Conservation (phyloP, 495 filamentous ascomycete species). For the Durotheca rogersii region DNA sequence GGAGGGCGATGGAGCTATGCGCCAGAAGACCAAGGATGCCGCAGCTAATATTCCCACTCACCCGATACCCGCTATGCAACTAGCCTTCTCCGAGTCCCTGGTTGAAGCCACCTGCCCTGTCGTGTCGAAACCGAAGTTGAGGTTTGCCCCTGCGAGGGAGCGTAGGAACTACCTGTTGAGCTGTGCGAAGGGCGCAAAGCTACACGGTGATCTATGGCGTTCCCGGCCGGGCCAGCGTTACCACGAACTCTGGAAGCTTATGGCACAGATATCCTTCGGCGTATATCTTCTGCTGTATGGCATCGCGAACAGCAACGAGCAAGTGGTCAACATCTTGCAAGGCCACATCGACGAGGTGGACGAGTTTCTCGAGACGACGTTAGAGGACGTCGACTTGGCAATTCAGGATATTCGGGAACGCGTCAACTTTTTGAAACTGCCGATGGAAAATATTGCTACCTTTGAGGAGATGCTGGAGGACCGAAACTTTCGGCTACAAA, state of each 20-base stretch:
- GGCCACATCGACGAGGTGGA: slow-evolving; percentile 92
- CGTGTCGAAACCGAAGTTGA: slow-evolving; percentile 51
- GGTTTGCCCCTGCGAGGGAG: slow-evolving; percentile 61
- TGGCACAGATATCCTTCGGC: slow-evolving; percentile 91
- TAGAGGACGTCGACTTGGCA: slow-evolving; percentile 84
- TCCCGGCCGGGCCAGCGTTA: slow-evolving; percentile 63
- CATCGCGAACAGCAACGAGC: slow-evolving; percentile 81
- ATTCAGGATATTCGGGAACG: slow-evolving; percentile 71
- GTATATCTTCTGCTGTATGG: slow-evolving; percentile 83
- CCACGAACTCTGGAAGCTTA: slow-evolving; percentile 86
- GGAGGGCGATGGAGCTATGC: slow-evolving; percentile 26
- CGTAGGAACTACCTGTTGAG: slow-evolving; percentile 71
- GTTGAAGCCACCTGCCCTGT: slow-evolving; percentile 61
- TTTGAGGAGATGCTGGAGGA: slow-evolving; percentile 91
- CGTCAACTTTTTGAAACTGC: slow-evolving; percentile 74
- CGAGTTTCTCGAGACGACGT: slow-evolving; percentile 78
- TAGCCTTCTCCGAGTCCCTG: slow-evolving; percentile 91
- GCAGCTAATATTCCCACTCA: slow-evolving; percentile 57
- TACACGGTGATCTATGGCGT: slow-evolving; percentile 72
- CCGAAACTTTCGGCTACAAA: slow-evolving; percentile 73
- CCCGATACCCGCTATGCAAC: slow-evolving; percentile 83
- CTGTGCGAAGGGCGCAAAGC: slow-evolving; percentile 55
- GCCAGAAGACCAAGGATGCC: slow-evolving; percentile 33
- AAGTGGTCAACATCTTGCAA: slow-evolving; percentile 87
- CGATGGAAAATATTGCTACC: slow-evolving; percentile 75